Percentiles rank a stretch among this genome's conserved stretches.
Evolutionary conservation across 139 green algal genomes (phyloP).

Genomic region (Coelastrella sp.): DNA sequence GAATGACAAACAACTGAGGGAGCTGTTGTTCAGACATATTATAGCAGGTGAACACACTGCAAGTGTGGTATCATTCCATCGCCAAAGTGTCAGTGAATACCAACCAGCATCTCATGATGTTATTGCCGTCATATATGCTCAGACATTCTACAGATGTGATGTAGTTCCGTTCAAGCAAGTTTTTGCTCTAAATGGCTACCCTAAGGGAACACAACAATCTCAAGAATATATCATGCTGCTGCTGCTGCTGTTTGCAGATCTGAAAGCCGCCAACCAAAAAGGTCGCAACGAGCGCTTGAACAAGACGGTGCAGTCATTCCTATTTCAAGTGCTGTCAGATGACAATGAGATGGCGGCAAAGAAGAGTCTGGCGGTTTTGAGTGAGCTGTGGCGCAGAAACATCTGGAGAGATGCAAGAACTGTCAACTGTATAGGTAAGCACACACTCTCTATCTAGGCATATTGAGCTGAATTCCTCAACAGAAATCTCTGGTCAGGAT

Average conservation of each 20-base stretch:
- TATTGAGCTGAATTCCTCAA: not conserved
- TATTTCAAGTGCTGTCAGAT: constrained; percentile 82
- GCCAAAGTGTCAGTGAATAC: too few species aligned
- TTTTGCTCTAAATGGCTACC: too few species aligned
- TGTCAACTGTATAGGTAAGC: constrained; percentile 93
- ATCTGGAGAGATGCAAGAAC: constrained; percentile 96
- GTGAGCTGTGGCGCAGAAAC: constrained; percentile 93
- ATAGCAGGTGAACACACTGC: constrained; percentile 69
- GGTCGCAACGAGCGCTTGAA: constrained; percentile 90
- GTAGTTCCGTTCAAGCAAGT: too few species aligned
- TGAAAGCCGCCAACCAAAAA: constrained; percentile 91
- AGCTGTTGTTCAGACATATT: constrained; percentile 94
- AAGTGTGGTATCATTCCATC: not conserved
- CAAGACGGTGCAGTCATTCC: constrained; percentile 88
- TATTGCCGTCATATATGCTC: too few species aligned
- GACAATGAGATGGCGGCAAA: constrained; percentile 92
- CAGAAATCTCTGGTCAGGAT: not conserved
- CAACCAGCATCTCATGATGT: too few species aligned
- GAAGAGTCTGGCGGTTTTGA: constrained; percentile 91
- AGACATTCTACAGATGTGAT: too few species aligned
- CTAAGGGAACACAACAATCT: too few species aligned
- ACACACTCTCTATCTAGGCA: not conserved
- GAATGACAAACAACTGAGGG: constrained; percentile 91
- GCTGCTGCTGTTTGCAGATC: constrained; percentile 68
- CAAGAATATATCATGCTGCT: not conserved